phyloP scores from a whole-genome alignment of 768 basidiomycete genomes.

The Boletellus emodensis region DNA sequence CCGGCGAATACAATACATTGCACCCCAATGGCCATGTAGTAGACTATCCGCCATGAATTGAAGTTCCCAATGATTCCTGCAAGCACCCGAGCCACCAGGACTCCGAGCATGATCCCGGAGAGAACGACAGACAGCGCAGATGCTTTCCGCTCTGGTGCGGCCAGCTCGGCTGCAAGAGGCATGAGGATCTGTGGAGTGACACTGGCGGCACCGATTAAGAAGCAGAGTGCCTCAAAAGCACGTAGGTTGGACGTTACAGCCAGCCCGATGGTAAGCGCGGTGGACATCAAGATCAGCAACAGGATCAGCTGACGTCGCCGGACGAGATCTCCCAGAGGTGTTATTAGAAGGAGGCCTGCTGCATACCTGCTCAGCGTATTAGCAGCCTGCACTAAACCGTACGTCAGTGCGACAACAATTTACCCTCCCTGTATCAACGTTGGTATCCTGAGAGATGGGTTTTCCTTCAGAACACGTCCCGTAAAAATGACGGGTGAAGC shows the following conservation, averaged over 20 bases:
- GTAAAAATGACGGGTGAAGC: background rate
- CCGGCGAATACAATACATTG: constrained; percentile 57
- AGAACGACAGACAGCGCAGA: constrained; percentile 73
- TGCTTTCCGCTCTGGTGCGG: constrained; percentile 67
- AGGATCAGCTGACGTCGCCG: constrained; percentile 71
- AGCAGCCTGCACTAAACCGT: background rate
- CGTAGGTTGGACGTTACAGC: constrained; percentile 55
- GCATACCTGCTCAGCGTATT: constrained; percentile 50
- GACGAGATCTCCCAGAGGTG: constrained; percentile 81
- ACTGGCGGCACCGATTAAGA: constrained; percentile 65
- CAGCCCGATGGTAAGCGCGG: constrained; percentile 65
- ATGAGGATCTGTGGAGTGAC: constrained; percentile 76
- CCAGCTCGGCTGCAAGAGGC: constrained; percentile 76
- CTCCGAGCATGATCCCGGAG: constrained; percentile 63
- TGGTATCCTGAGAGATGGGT: constrained; percentile 46
- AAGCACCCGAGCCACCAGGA: constrained; percentile 71
- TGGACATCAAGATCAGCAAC: constrained; percentile 48
- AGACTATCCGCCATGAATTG: constrained; percentile 67
- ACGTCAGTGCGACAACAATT: background rate
- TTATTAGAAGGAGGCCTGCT: constrained; percentile 65
- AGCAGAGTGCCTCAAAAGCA: constrained; percentile 65
- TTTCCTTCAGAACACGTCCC: background rate
- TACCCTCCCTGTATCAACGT: constrained; percentile 69
- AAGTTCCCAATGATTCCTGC: constrained; percentile 75
- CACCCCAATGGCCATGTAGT: constrained; percentile 72